Base-by-base conservation (phyloP, 1,284 basidiomycete genomes). In the Trametes sp. region DNA sequence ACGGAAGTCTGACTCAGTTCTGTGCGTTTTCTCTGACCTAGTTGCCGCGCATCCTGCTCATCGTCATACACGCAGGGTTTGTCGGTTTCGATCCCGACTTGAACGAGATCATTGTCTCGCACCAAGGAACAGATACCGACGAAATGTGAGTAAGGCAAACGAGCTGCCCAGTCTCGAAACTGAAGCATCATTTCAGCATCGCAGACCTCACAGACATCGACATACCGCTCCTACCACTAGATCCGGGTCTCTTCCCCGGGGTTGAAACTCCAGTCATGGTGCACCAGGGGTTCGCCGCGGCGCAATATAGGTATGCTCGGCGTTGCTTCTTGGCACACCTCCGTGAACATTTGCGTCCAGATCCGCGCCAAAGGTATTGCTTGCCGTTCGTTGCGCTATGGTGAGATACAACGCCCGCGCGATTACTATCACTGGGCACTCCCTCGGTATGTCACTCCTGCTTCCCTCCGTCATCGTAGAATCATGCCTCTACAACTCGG, bases 261-360 rank as follows among this genome's bases (percentile, higher is more conserved):
- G 60, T 88, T 33, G 70, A 76, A 29, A 73, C 78, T 0, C 69
- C 70, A 2, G 77, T 90, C 19, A 54, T 80, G 62, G 86, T 85
- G 0, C 88, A 91, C 69, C 73, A 69, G 21, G 88, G 88, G 11
- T 92, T 90, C 72, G 75, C 70, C 2, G 71, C 78, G 13, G 78
- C 80, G 16, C 88, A 90, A 28, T 77, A 83, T 5, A 73, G 75
- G 87, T 88, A 65, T 57, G 49, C 38, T 33, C 8, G 31, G 11
- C 5, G 11, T 33, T 6, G 5, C 31, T 26, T 9, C 31, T 8
- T 48, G 42, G 28, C 16, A 29, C 24, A 19, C 36, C 9, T 31
- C 14, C 1, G 16, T 24, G 19, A 35, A 53, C n/a, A n/a, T 21
- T 4, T 28, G 23, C 1, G 19, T 31, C n/a, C 38, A 78, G 78